phyloP scores from a whole-genome alignment of 495 filamentous ascomycete genomes.

The Lepraria neglecta region DNA sequence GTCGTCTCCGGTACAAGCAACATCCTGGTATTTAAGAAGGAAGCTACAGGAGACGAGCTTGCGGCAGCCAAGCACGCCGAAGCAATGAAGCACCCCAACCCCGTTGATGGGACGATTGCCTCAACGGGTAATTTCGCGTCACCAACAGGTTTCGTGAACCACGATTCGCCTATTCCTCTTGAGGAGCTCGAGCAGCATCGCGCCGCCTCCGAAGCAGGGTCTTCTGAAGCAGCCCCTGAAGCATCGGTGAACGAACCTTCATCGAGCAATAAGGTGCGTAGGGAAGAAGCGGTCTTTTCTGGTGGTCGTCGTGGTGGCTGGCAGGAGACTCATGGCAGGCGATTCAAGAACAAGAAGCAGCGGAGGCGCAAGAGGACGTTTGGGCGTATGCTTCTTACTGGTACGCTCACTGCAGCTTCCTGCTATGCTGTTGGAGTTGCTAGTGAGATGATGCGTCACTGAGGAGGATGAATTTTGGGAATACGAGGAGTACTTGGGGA shows the following conservation, averaged over 20 bases:
- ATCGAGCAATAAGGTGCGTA: constrained; percentile 45
- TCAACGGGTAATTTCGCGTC: background rate
- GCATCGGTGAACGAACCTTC: background rate
- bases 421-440: constrained; percentile 67
- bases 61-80: constrained; percentile 20
- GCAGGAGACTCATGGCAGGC: constrained; percentile 28
- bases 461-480: background rate
- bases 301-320: constrained; percentile 34
- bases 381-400: constrained; percentile 51
- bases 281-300: constrained; percentile 55
- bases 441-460: constrained; percentile 55
- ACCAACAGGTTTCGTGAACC: background rate
- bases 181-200: constrained; percentile 4
- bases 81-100: constrained; percentile 4
- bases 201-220: background rate
- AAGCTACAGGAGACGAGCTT: constrained; percentile 31
- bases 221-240: background rate
- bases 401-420: constrained; percentile 52
- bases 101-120: background rate
- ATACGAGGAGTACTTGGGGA: background rate
- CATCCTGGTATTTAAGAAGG: constrained; percentile 66
- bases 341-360: constrained; percentile 27
- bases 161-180: background rate
- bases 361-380: constrained; percentile 35
- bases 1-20: constrained; percentile 64